A percentile compares a stretch with the other conserved stretches of the same genome.
Evolutionary conservation across 176 grass and related monocot species (phyloP).

Genomic region (Hsuehochloa calcarea): DNA sequence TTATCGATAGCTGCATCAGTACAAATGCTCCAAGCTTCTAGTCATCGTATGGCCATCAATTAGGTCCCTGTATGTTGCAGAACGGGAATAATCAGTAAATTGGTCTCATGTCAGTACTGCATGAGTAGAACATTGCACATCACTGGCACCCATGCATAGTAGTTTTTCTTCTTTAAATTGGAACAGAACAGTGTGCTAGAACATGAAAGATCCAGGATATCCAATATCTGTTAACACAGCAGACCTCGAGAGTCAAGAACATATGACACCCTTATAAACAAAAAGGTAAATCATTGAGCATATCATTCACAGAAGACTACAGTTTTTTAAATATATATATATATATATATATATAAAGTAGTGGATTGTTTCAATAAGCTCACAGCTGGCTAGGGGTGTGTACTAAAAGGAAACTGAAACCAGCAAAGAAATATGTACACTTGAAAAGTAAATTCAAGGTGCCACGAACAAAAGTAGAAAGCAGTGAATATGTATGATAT

Average conservation of each 20-base stretch:
- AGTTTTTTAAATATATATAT: too few species aligned
- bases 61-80: not conserved
- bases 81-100: not conserved
- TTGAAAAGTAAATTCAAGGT: not conserved
- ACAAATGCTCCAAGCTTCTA: not conserved
- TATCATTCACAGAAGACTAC: not conserved
- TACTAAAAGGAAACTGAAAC: not conserved
- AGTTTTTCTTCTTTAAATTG: not conserved
- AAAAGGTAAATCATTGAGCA: not conserved
- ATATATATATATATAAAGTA: too few species aligned
- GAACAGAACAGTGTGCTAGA: not conserved
- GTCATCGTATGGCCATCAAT: not conserved
- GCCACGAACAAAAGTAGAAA: not conserved
- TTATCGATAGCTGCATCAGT: not conserved
- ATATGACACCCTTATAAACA: not conserved
- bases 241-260: not conserved
- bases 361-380: not conserved
- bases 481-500: not conserved
- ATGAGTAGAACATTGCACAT: not conserved
- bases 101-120: not conserved
- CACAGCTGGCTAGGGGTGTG: not conserved
- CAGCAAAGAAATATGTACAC: not conserved
- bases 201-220: not conserved
- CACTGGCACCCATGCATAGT: not conserved
- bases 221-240: not conserved